Conservation (phyloP, 768 basidiomycete genomes). For the Fibroporia radiculosa region DNA sequence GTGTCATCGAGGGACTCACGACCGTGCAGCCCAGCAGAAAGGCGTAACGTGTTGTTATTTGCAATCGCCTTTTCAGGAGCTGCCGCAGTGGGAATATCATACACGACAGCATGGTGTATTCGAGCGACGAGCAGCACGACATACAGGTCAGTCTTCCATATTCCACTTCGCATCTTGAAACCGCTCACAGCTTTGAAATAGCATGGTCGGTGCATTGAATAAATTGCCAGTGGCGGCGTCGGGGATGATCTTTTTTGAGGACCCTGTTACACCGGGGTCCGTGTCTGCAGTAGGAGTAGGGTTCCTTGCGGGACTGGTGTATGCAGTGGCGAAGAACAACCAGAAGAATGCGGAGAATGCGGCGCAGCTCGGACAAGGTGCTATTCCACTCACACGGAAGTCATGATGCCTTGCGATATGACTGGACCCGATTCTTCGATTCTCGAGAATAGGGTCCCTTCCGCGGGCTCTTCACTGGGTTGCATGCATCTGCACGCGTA, state of each 20-base stretch:
- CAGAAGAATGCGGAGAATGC: constrained; percentile 72
- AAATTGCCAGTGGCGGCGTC: constrained; percentile 97
- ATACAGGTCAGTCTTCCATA: constrained; percentile 64
- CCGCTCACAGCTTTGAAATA: constrained; percentile 22
- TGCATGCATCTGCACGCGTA: no score
- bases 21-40: constrained; percentile 67
- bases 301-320: constrained; percentile 87
- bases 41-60: constrained; percentile 67
- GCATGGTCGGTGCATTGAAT: constrained; percentile 96
- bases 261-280: constrained; percentile 79
- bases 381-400: constrained; percentile 61
- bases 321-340: constrained; percentile 91
- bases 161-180: background rate
- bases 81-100: constrained; percentile 95
- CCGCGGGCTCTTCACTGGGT: no score
- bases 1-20: background rate
- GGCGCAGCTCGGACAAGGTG: constrained; percentile 28
- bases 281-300: constrained; percentile 83
- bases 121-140: constrained; percentile 95
- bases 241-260: constrained; percentile 97
- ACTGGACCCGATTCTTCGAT: no score
- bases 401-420: constrained; percentile 19
- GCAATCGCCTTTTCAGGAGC: constrained; percentile 97
- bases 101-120: constrained; percentile 98
- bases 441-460: no score